phyloP scores from a whole-genome alignment of 305 asterid species.

The Rubia tinctorum region DNA sequence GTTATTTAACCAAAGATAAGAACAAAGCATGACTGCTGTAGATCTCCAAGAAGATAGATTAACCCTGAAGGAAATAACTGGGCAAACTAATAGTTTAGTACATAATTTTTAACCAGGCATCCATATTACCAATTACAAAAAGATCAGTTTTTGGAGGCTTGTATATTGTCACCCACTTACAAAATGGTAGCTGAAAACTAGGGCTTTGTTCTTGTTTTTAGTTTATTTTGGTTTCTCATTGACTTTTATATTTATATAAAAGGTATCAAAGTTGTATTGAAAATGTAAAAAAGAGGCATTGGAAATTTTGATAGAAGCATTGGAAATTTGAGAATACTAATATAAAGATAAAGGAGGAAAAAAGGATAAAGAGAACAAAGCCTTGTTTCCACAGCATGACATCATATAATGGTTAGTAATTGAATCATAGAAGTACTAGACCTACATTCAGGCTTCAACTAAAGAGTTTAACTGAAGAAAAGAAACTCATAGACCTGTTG shows the following conservation, averaged over 20 bases:
- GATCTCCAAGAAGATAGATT: neutral
- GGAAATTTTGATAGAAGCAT: too few species aligned
- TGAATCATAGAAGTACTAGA: neutral
- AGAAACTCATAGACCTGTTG: constrained; percentile 59
- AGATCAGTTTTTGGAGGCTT: neutral
- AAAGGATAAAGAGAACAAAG: too few species aligned
- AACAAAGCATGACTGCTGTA: neutral
- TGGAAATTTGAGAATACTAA: too few species aligned
- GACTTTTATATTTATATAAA: too few species aligned
- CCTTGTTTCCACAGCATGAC: too few species aligned
- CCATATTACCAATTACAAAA: neutral
- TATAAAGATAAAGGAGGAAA: too few species aligned
- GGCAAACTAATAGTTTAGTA: neutral
- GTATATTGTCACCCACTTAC: neutral
- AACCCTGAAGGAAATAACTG: neutral
- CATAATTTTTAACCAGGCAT: neutral
- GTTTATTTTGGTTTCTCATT: too few species aligned
- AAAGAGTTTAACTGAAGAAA: neutral
- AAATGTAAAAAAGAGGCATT: too few species aligned
- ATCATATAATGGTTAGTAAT: neutral
- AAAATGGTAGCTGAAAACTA: too few species aligned
- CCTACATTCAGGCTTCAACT: neutral
- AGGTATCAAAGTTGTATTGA: too few species aligned
- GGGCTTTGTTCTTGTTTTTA: too few species aligned
- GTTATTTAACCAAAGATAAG: neutral